A percentile compares a stretch with the other conserved stretches of the same genome.
phyloP scores from a whole-genome alignment of 148 eudicot species.

The Cornus kousa region DNA sequence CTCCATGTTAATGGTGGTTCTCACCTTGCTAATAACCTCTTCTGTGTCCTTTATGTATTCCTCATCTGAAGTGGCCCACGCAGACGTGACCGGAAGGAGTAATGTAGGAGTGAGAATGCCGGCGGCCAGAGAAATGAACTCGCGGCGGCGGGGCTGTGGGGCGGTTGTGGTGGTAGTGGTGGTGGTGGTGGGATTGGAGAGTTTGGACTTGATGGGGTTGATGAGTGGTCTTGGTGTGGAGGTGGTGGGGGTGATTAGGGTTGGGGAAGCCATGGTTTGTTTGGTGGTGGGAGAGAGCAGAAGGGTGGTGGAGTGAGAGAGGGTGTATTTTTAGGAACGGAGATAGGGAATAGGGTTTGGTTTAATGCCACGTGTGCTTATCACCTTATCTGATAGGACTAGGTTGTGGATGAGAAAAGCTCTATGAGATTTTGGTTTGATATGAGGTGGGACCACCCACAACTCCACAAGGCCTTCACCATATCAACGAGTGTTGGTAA shows the following conservation, averaged over 20 bases:
- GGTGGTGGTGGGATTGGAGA: constrained; percentile 24
- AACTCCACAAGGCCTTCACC: too few species aligned
- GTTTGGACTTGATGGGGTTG: constrained; percentile 26
- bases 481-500: too few species aligned
- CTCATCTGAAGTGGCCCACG: constrained; percentile 59
- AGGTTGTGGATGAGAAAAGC: constrained; percentile 63
- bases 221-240: constrained; percentile 29
- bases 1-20: constrained; percentile 58
- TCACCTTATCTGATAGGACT: constrained; percentile 65
- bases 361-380: constrained; percentile 61
- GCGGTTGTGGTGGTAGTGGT: constrained; percentile 18
- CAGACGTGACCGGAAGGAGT: constrained; percentile 20
- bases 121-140: constrained; percentile 34
- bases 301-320: constrained; percentile 7
- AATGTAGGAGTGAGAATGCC: constrained; percentile 23
- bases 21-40: constrained; percentile 79
- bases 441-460: constrained; percentile 6
- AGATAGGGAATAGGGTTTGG: constrained; percentile 14
- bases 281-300: constrained; percentile 5
- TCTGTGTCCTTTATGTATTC: constrained; percentile 85
- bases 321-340: constrained; percentile 9
- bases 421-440: constrained; percentile 33
- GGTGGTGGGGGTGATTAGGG: constrained; percentile 61
- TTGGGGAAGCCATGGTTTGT: constrained; percentile 60
- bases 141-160: constrained; percentile 37